phyloP scores from a whole-genome alignment of 2,329 filamentous ascomycete genomes.

The Nemania sp. region DNA sequence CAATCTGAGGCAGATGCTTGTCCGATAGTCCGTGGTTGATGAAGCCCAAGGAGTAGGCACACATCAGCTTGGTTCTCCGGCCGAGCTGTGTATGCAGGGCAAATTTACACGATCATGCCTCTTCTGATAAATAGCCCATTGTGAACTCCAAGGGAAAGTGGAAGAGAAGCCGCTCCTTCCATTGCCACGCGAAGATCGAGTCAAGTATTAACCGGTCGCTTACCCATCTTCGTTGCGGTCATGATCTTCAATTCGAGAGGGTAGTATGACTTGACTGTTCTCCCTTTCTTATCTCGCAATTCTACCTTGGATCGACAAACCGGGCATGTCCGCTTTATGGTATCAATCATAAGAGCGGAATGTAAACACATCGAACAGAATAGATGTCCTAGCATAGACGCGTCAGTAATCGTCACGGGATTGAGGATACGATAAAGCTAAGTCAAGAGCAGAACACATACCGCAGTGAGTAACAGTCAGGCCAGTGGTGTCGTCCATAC shows the following conservation, averaged over 20 bases:
- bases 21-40: background rate
- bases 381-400: constrained; percentile 55
- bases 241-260: constrained; percentile 65
- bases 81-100: background rate
- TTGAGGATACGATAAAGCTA: background rate
- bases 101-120: background rate
- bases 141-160: background rate
- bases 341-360: constrained; percentile 60
- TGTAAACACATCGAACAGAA: constrained; percentile 67
- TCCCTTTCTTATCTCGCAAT: constrained; percentile 46
- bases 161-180: background rate
- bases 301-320: constrained; percentile 66
- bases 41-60: background rate
- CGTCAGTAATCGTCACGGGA: constrained; percentile 10
- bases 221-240: constrained; percentile 58
- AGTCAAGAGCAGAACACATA: constrained; percentile 44
- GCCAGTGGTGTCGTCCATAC: constrained; percentile 63
- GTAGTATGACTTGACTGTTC: constrained; percentile 55
- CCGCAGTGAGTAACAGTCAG: constrained; percentile 69
- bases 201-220: constrained; percentile 40
- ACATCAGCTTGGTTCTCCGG: background rate
- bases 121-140: background rate
- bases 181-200: background rate
- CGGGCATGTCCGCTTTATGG: constrained; percentile 61
- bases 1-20: constrained; percentile 10